These are phyloP conservation scores for Geosmithia morbida DNA, from an alignment of 2,329 filamentous ascomycete genomes.

Conservation along the genomic window DNA sequence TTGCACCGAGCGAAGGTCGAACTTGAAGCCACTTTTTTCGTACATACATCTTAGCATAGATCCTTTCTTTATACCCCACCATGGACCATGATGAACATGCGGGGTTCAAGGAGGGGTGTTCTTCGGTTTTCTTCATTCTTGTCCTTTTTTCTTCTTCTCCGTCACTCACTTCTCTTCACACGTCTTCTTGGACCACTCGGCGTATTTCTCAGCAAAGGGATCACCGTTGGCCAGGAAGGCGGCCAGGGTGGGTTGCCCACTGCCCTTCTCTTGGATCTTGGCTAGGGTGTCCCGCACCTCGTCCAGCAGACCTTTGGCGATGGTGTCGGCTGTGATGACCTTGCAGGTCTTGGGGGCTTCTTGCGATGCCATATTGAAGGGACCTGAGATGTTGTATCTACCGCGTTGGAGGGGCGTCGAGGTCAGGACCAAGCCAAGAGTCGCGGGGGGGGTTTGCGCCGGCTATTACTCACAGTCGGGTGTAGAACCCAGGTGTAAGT, in stretches of 20 bases:
- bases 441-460: too few relatives aligned
- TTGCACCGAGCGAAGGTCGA: constrained; percentile 69
- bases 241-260: constrained; percentile 57
- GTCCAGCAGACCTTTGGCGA: constrained; percentile 65
- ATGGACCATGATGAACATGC: not conserved
- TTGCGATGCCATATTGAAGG: constrained; percentile 2
- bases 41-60: not conserved
- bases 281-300: constrained; percentile 68
- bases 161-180: constrained; percentile 78
- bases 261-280: constrained; percentile 45
- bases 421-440: too few relatives aligned
- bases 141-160: not conserved
- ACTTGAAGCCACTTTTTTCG: constrained; percentile 62
- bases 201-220: constrained; percentile 83
- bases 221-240: constrained; percentile 90
- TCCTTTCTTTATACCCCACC: not conserved
- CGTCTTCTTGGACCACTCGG: constrained; percentile 94
- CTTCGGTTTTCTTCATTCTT: constrained; percentile 6
- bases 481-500: not conserved
- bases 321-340: constrained; percentile 76
- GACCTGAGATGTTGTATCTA: not conserved
- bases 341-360: constrained; percentile 61
- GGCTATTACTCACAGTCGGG: too few relatives aligned
- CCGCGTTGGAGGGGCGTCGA: too few relatives aligned
- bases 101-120: not conserved